These are phyloP conservation scores for Lophiotrema nucula DNA, from an alignment of 495 filamentous ascomycete genomes.

Conservation along the genomic window DNA sequence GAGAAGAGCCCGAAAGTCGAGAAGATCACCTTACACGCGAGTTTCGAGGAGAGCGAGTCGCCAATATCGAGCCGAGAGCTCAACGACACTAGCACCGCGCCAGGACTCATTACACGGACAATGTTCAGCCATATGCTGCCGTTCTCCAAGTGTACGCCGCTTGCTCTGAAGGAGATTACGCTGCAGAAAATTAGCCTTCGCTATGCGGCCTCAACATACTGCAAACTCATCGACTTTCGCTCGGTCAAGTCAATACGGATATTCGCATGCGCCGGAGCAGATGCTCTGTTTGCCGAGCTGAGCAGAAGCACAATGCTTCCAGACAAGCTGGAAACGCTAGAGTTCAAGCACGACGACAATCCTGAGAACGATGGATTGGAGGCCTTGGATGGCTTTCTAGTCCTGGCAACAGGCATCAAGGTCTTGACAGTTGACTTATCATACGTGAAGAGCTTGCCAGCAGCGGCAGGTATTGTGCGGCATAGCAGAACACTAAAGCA, in stretches of 20 bases:
- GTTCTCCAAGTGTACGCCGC: conserved; percentile 42
- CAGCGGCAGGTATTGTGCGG: conserved; percentile 37
- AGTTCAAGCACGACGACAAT: conserved; percentile 44
- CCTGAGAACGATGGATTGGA: conserved; percentile 40
- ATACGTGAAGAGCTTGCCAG: conserved; percentile 36
- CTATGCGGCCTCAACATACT: conserved; percentile 41
- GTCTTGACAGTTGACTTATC: conserved; percentile 39
- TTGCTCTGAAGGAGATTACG: conserved; percentile 35
- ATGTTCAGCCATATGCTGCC: conserved; percentile 42
- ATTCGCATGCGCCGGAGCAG: conserved; percentile 38
- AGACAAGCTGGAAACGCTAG: conserved; percentile 36
- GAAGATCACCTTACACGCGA: conserved; percentile 40
- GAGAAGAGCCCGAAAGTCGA: conserved; percentile 37
- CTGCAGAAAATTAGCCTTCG: conserved; percentile 41
- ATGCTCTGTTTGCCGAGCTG: conserved; percentile 42
- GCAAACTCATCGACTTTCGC: conserved; percentile 41
- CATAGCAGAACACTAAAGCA: conserved; percentile 39
- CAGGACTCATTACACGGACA: conserved; percentile 39
- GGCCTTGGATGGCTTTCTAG: conserved; percentile 44
- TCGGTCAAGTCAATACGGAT: conserved; percentile 35
- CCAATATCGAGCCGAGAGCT: conserved; percentile 37
- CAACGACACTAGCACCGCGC: conserved; percentile 41
- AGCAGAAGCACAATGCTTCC: conserved; percentile 40
- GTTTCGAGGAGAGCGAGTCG: conserved; percentile 35
- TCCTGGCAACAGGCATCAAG: conserved; percentile 40